A percentile compares a stretch with the other conserved stretches of the same genome.
Conservation (phyloP, 441 rosid genomes). For the Populus tomentosa region DNA sequence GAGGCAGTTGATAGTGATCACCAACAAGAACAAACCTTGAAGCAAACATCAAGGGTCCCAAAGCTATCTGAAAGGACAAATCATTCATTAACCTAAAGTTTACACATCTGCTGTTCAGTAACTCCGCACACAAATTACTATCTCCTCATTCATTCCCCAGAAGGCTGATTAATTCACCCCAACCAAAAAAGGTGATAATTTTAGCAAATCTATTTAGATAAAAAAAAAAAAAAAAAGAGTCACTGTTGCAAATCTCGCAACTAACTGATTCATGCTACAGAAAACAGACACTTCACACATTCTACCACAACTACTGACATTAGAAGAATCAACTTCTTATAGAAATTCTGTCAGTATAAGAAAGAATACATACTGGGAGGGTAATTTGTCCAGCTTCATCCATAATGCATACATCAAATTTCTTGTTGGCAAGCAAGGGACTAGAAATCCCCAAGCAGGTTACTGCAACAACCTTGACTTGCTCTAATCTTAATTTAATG, state of each 20-base stretch:
- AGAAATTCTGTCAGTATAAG: background rate
- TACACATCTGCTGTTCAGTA: background rate
- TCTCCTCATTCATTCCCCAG: background rate
- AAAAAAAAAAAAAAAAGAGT: background rate
- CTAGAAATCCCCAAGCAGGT: conserved; percentile 90
- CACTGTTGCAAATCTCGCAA: background rate
- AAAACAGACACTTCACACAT: background rate
- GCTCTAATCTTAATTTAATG: conserved; percentile 61
- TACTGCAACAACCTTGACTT: conserved; percentile 88
- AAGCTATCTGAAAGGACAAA: conserved; percentile 54
- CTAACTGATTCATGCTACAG: background rate
- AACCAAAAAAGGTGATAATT: background rate
- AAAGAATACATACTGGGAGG: conserved; percentile 63
- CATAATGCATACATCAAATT: conserved; percentile 90
- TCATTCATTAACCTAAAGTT: background rate
- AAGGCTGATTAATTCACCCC: background rate
- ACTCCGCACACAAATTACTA: background rate
- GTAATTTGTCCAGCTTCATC: conserved; percentile 99
- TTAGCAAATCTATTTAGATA: background rate
- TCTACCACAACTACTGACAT: background rate
- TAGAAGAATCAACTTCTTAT: background rate
- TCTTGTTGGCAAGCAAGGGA: conserved; percentile 81
- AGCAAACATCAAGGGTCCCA: conserved; percentile 89
- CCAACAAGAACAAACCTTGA: conserved; percentile 95
- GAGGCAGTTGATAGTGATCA: conserved; percentile 98